Evolutionary conservation across 106 monocot genomes (phyloP).

Genomic region (Xerophyta viscosa): DNA sequence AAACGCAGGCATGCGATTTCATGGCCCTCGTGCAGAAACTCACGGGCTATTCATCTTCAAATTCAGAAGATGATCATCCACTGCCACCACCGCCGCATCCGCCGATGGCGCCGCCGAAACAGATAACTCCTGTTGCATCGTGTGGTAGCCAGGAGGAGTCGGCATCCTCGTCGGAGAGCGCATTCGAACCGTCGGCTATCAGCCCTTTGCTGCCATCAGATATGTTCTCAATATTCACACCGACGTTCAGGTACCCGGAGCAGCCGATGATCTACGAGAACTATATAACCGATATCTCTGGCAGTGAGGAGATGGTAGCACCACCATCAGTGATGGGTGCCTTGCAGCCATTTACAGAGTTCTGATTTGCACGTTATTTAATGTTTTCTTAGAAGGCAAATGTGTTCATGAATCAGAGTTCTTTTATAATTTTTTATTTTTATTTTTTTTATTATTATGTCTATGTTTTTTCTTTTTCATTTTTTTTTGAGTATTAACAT

Average conservation of each 20-base stretch:
- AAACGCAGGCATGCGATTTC: slow-evolving; percentile 18
- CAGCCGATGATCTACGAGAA: background rate
- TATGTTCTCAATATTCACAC: too few relatives aligned
- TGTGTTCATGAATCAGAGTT: too few relatives aligned
- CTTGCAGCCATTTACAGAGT: background rate
- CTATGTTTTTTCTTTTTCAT: too few relatives aligned
- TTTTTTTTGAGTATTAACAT: too few relatives aligned
- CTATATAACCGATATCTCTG: background rate
- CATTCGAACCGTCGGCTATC: too few relatives aligned
- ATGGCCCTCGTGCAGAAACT: slow-evolving; percentile 38
- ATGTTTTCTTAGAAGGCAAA: too few relatives aligned
- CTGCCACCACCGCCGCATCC: background rate
- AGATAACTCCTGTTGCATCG: background rate
- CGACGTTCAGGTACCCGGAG: background rate
- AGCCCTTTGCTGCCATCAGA: too few relatives aligned
- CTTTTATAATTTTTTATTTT: too few relatives aligned
- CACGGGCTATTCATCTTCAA: slow-evolving; percentile 19
- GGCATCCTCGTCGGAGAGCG: slow-evolving; percentile 1
- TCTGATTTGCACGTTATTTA: background rate
- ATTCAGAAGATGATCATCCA: background rate
- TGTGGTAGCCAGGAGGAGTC: slow-evolving; percentile 1
- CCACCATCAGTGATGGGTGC: background rate
- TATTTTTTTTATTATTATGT: too few relatives aligned
- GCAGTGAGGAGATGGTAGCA: background rate
- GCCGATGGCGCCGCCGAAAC: background rate